Percentiles rank a stretch among this genome's conserved stretches.
Conservation (phyloP, 495 filamentous ascomycete genomes). For the Aspergillus ostianus region DNA sequence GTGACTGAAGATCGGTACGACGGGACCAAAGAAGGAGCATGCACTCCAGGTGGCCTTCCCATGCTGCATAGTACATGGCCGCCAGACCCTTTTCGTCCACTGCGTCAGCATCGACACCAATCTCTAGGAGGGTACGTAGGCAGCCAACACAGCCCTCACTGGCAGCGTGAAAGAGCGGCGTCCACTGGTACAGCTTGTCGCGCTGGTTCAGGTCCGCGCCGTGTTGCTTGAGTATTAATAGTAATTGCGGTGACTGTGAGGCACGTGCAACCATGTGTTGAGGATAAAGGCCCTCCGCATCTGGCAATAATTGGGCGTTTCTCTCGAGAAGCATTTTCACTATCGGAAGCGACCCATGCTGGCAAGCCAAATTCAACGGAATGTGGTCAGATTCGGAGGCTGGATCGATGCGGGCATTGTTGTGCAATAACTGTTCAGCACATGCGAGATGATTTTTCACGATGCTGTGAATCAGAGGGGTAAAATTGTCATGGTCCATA, state of each 20-base stretch:
- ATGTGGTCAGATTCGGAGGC: slow-evolving; percentile 84
- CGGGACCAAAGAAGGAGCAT: slow-evolving; percentile 80
- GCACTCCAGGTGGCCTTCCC: slow-evolving; percentile 95
- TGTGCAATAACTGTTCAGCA: slow-evolving; percentile 69
- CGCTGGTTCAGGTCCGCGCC: slow-evolving; percentile 90
- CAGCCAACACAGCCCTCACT: slow-evolving; percentile 94
- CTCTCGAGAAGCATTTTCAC: slow-evolving; percentile 79
- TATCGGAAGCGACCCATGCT: slow-evolving; percentile 80
- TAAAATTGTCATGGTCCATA: slow-evolving; percentile 96
- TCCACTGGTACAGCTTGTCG: slow-evolving; percentile 97
- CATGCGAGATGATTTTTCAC: slow-evolving; percentile 78
- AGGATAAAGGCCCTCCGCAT: slow-evolving; percentile 96
- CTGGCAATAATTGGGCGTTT: slow-evolving; percentile 73
- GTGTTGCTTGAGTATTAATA: slow-evolving; percentile 77
- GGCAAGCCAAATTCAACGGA: slow-evolving; percentile 89
- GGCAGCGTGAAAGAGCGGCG: slow-evolving; percentile 90
- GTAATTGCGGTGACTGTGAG: slow-evolving; percentile 71
- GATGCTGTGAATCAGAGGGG: slow-evolving; percentile 90
- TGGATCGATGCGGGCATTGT: slow-evolving; percentile 76
- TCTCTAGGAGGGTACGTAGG: slow-evolving; percentile 71
- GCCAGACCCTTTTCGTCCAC: slow-evolving; percentile 89
- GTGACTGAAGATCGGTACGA: slow-evolving; percentile 23
- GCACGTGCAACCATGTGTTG: slow-evolving; percentile 95
- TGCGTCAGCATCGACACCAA: slow-evolving; percentile 70
- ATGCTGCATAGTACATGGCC: slow-evolving; percentile 97